A percentile compares a stretch with the other conserved stretches of the same genome.
Evolutionary conservation across 2,329 filamentous ascomycete genomes (phyloP).

Genomic region (Pseudogymnoascus sp.): DNA sequence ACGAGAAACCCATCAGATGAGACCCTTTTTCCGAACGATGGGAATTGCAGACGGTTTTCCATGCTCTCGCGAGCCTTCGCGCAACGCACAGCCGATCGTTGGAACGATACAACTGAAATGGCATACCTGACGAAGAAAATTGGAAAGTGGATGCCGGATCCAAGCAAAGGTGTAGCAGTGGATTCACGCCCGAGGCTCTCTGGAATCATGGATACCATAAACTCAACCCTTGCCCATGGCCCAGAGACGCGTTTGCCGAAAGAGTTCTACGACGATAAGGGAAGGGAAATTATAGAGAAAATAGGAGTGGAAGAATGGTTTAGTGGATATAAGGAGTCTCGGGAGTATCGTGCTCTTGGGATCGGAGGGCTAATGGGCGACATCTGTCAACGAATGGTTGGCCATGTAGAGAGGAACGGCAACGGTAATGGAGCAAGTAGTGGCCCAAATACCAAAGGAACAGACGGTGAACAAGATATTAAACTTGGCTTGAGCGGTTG

Average conservation of each 20-base stretch:
- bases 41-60: slow-evolving; percentile 63
- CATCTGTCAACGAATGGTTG: slow-evolving; percentile 66
- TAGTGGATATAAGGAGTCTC: slow-evolving; percentile 71
- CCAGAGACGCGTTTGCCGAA: slow-evolving; percentile 67
- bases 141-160: slow-evolving; percentile 76
- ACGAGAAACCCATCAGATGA: slow-evolving; percentile 59
- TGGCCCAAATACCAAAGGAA: slow-evolving; percentile 31
- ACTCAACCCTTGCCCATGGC: slow-evolving; percentile 78
- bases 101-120: slow-evolving; percentile 75
- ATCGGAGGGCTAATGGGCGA: slow-evolving; percentile 82
- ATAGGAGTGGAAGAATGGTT: slow-evolving; percentile 91
- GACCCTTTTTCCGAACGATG: slow-evolving; percentile 72
- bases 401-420: slow-evolving; percentile 49
- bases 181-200: slow-evolving; percentile 76
- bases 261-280: slow-evolving; percentile 78
- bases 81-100: slow-evolving; percentile 59
- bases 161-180: slow-evolving; percentile 61
- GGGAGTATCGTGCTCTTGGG: slow-evolving; percentile 81
- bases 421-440: slow-evolving; percentile 35
- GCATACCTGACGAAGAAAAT: slow-evolving; percentile 68
- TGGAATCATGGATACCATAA: slow-evolving; percentile 91
- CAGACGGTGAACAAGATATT: slow-evolving; percentile 44
- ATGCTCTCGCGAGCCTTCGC: slow-evolving; percentile 63
- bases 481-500: slow-evolving; percentile 77
- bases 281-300: slow-evolving; percentile 57